A percentile compares a stretch with the other conserved stretches of the same genome.
Evolutionary conservation across 352 stramenopile species (phyloP).

Genomic region (Globisporangium echinulatum): DNA sequence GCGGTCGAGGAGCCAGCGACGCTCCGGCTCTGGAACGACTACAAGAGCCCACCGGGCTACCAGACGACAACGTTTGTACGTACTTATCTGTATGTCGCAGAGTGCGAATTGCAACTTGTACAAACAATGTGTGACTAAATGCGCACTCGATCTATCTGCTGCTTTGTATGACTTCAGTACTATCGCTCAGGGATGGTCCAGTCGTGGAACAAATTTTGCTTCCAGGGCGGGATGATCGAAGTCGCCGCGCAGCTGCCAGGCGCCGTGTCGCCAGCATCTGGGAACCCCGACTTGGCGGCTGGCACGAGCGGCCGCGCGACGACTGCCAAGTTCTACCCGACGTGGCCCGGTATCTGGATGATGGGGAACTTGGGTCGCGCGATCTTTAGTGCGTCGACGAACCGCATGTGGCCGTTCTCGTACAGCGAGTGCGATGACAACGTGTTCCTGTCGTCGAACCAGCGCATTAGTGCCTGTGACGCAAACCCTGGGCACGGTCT

Average conservation of each 20-base stretch:
- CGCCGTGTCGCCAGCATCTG: constrained; percentile 30
- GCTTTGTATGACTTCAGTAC: constrained; percentile 45
- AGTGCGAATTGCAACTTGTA: too few relatives aligned
- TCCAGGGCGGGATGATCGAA: constrained; percentile 92
- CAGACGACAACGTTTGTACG: constrained; percentile 31
- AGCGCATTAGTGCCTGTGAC: constrained; percentile 88
- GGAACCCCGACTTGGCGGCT: constrained; percentile 32
- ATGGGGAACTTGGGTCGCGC: constrained; percentile 94
- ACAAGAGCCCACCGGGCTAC: constrained; percentile 43
- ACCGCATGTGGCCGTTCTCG: constrained; percentile 95
- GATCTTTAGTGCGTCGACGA: constrained; percentile 92
- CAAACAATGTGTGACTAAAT: constrained; percentile 1
- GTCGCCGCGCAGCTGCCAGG: constrained; percentile 86
- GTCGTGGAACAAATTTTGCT: constrained; percentile 94
- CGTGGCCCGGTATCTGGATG: constrained; percentile 94
- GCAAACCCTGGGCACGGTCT: constrained; percentile 87
- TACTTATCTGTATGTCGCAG: neutral
- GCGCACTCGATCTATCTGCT: constrained; percentile 84
- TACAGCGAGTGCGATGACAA: constrained; percentile 89
- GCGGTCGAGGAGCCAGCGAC: constrained; percentile 30
- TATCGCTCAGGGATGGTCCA: constrained; percentile 83
- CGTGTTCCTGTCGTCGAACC: constrained; percentile 55
- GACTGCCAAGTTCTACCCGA: constrained; percentile 64
- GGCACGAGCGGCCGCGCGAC: constrained; percentile 49
- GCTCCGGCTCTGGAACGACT: constrained; percentile 57